Conservation (phyloP, 2,329 filamentous ascomycete genomes). For the Monascus ruber region DNA sequence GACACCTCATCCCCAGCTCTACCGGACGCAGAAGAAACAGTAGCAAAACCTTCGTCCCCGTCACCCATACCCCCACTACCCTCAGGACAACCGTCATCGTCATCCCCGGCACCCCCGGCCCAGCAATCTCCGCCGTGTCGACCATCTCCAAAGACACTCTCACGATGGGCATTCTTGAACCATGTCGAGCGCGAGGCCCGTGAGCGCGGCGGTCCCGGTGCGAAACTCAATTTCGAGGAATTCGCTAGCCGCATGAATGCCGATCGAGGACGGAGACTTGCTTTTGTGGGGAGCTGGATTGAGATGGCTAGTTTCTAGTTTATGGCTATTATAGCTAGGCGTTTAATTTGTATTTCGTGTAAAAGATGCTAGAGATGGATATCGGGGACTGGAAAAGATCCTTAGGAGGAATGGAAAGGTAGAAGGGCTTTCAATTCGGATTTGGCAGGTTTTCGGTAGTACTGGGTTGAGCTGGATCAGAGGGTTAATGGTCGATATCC, state of each 20-base stretch:
- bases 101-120: conserved; percentile 6
- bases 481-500: no score
- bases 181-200: conserved; percentile 57
- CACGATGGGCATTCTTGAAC: conserved; percentile 43
- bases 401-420: no score
- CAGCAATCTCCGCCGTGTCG: conserved; percentile 9
- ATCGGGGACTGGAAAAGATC: no score
- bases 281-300: conserved; percentile 84
- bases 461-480: no score
- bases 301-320: conserved; percentile 54
- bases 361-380: no score
- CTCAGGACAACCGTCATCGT: conserved; percentile 8
- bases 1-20: conserved; percentile 17
- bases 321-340: no score
- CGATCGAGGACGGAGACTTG: conserved; percentile 56
- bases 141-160: conserved; percentile 28
- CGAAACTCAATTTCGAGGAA: conserved; percentile 64
- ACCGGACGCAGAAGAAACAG: conserved; percentile 22
- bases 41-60: conserved; percentile 19
- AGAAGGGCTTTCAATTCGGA: no score
- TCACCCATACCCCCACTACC: conserved; percentile 24
- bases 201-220: conserved; percentile 61
- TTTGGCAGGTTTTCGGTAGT: no score
- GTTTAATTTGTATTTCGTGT: no score
- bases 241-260: conserved; percentile 64